Evolutionary conservation across 495 filamentous ascomycete genomes (phyloP).

Genomic region (Hypomontagnella submonticulosa): DNA sequence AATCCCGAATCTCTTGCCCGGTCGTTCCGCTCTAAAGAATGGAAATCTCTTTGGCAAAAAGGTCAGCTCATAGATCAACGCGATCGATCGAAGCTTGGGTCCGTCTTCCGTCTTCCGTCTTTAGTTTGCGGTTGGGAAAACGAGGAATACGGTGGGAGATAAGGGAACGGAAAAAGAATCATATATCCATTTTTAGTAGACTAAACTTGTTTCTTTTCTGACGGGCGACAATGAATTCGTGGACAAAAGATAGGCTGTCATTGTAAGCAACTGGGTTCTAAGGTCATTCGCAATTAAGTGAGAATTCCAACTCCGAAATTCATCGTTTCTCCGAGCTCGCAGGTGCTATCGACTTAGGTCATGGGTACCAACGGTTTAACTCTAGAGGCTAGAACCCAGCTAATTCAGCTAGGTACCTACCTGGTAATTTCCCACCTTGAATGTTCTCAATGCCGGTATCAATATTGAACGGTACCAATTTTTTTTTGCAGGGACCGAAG

Average conservation of each 20-base stretch:
- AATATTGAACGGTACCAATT: no score
- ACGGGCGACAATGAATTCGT: constrained; percentile 18
- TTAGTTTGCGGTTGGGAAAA: no score
- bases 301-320: constrained; percentile 9
- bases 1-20: neutral
- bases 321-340: constrained; percentile 17
- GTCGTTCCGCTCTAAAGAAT: neutral
- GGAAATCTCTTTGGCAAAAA: neutral
- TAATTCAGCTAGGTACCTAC: no score
- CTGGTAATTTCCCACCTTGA: no score
- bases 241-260: neutral
- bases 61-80: no score
- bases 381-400: no score
- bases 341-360: neutral
- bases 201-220: constrained; percentile 7
- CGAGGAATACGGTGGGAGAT: neutral
- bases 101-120: no score
- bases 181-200: constrained; percentile 3
- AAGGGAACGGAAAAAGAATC: neutral
- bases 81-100: no score
- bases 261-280: no score
- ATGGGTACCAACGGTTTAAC: no score
- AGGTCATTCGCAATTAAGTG: neutral
- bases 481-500: no score
- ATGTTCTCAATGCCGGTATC: no score